phyloP scores from a whole-genome alignment of 2,329 filamentous ascomycete genomes.

The Hypoxylon sp. region DNA sequence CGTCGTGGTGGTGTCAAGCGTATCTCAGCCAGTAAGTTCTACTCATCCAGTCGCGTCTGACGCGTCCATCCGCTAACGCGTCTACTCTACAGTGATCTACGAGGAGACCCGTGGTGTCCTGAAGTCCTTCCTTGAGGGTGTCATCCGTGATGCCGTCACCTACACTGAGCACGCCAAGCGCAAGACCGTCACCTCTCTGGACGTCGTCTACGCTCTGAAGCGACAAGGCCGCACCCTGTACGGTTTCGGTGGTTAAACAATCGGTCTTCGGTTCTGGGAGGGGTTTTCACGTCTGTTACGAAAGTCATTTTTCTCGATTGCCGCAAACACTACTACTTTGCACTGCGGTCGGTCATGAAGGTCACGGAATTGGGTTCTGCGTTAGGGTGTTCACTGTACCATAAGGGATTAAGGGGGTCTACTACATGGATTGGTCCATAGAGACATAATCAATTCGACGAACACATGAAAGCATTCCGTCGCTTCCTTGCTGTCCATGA shows the following conservation, averaged over 20 bases:
- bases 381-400: conserved; percentile 57
- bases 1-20: conserved; percentile 99
- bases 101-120: conserved; percentile 82
- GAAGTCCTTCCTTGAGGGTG: conserved; percentile 86
- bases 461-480: conserved; percentile 43
- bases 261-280: conserved; percentile 36
- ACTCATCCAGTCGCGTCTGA: conserved; percentile 17
- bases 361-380: conserved; percentile 55
- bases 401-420: conserved; percentile 53
- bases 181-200: conserved; percentile 77
- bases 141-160: conserved; percentile 84
- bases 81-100: conserved; percentile 47
- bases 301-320: conserved; percentile 54
- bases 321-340: conserved; percentile 46
- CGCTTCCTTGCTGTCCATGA: not conserved
- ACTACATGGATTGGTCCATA: conserved; percentile 51
- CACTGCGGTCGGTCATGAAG: conserved; percentile 55
- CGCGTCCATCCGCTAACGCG: conserved; percentile 43
- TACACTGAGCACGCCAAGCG: conserved; percentile 89
- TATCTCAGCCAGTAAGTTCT: conserved; percentile 89
- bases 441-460: conserved; percentile 53
- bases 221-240: conserved; percentile 77
- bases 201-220: conserved; percentile 75
- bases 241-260: conserved; percentile 75
- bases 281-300: conserved; percentile 56